Evolutionary conservation across 768 basidiomycete species (phyloP), one percentile per base, ranked within the genome.

Genomic region (Kondoa subrosea): DNA sequence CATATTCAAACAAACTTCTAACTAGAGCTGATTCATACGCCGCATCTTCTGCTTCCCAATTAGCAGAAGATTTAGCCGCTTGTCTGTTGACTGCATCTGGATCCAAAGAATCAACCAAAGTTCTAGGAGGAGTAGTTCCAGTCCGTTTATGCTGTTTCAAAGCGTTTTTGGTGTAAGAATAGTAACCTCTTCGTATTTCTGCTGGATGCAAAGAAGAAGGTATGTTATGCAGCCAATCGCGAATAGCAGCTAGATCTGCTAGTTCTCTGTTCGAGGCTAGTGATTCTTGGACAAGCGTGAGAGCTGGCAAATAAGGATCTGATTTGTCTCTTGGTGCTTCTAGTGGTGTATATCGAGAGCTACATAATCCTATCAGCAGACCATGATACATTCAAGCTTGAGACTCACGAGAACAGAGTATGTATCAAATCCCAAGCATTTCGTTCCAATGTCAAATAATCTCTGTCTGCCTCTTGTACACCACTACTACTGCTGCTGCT

Each of bases 381-480:
- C 33, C 14, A 25, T 21, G 26, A 12, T 50, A 15, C 25, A 0
- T 1, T 2, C 33, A 3, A 27, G 2, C 25, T 30, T 26, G 58
- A 50, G 21, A 84, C 81, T 85, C 82, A 59, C 76, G 71, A 31
- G 70, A 76, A 76, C n/a, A 91, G 79, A 1, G 84, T 84, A 74
- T 90, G 88, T 1, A 91, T 75, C 1, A 91, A 80, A 0, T 81
- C 82, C 89, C 89, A 92, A 0, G 89, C 89, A 75, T 86, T 85
- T 59, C 84, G 81, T 74, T 91, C 89, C 75, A 90, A 8, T 32
- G 30, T 33, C 3, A 63, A n/a, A 27, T 63, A 17, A 25, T 27
- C 29, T 16, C 30, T 32, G 27, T 63, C 3, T 33, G 27, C 3
- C 3, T 31, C 61, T 32, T n/a, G 27, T 31, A 63, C 15, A 17